Evolutionary conservation across 495 filamentous ascomycete genomes (phyloP), one percentile per base, ranked within the genome.

Genomic region (Penicillium canariense): DNA sequence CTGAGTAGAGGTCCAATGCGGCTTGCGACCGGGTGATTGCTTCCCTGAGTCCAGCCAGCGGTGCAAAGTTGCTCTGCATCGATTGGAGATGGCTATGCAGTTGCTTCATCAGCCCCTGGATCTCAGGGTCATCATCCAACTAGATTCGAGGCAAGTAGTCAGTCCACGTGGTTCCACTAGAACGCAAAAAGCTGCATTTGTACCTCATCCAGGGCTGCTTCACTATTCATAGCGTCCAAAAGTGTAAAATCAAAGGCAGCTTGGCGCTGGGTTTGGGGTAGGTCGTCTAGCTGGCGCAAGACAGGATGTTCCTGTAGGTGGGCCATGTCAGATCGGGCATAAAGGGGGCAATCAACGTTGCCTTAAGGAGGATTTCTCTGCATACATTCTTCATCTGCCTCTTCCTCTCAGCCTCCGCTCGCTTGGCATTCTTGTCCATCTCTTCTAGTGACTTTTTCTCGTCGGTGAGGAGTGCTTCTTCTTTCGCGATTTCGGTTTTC

Each of bases 41-140:
- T 35, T 81, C 77, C 11, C 67, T 59, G 38, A 86, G 70, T 3
- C 77, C 83, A 7, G 69, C 50, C 11, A 85, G 68, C 26, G 80
- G 77, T n/a, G 68, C 71, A 2, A 72, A 68, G 55, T 84, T 85
- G 43, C 64, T 75, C 49, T 80, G 74, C 71, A 87, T 78, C 26
- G 76, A 83, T 55, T 78, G 76, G 22, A 86, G 68, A 64, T 85
- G 83, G 36, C 74, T 71, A 43, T 75, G 68, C 10, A 87, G 65
- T 56, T 84, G 78, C 48, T 66, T 70, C 48, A 77, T 58, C 27
- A 79, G 45, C 10, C 32, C 53, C 6, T 51, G 52, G 9, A 69
- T 53, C n/a, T 73, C 71, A 0, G 73, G 69, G 47, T 79, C 74
- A 12, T 57, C 39, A n/a, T 74, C 70, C 36, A 77, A 63, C 75